Conservation (phyloP, 2,329 filamentous ascomycete genomes). For the Fusarium nygamai region DNA sequence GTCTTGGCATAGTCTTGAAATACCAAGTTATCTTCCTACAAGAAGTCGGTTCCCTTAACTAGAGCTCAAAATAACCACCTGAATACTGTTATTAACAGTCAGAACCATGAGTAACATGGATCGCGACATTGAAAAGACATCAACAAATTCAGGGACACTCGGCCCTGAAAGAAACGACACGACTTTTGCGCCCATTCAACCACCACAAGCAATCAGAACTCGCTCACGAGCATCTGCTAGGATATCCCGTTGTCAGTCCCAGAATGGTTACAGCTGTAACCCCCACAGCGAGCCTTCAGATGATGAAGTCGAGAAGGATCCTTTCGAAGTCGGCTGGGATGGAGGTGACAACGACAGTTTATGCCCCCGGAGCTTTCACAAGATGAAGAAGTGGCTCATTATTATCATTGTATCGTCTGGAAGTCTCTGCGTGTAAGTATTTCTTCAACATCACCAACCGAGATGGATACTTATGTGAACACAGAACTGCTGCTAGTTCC, state of each 20-base stretch:
- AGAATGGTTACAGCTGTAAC: constrained; percentile 57
- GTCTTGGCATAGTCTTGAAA: background rate
- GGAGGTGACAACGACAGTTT: constrained; percentile 75
- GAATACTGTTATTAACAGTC: background rate
- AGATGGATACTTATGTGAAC: background rate
- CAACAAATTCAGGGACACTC: constrained; percentile 17
- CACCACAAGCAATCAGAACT: constrained; percentile 3
- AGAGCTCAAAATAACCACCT: background rate
- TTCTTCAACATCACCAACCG: background rate
- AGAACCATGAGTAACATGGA: constrained; percentile 25
- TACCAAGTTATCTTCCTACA: background rate
- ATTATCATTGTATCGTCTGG: constrained; percentile 77
- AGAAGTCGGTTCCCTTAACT: background rate
- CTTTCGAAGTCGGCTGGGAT: constrained; percentile 80
- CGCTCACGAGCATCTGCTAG: constrained; percentile 14
- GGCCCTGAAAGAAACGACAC: background rate
- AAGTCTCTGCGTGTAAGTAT: constrained; percentile 83
- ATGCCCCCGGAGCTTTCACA: constrained; percentile 76
- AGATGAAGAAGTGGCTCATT: constrained; percentile 80
- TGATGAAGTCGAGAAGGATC: constrained; percentile 49
- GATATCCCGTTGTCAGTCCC: constrained; percentile 48
- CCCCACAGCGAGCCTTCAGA: constrained; percentile 1
- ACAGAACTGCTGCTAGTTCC: constrained; percentile 83
- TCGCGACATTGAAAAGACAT: constrained; percentile 41
- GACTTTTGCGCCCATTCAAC: constrained; percentile 26